Percentiles rank a stretch among this genome's conserved stretches.
These are phyloP conservation scores for Rubia tinctorum DNA, from an alignment of 305 asterid species.

Conservation along the genomic window DNA sequence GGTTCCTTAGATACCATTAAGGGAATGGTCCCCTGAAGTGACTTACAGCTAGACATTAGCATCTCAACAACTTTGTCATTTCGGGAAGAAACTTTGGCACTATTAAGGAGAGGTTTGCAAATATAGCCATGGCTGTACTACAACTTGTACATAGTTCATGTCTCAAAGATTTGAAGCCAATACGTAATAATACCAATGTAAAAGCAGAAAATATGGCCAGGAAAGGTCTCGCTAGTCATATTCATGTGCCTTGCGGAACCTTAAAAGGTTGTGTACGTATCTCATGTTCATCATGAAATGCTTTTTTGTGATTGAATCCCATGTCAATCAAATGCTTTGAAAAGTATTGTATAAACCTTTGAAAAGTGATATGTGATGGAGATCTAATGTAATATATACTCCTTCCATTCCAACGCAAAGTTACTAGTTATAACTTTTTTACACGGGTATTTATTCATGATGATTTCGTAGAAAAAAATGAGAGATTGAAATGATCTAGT, in stretches of 20 bases:
- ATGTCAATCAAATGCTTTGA: neutral
- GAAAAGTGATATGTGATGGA: too few relatives aligned
- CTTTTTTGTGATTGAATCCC: neutral
- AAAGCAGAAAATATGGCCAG: neutral
- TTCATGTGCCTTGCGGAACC: neutral
- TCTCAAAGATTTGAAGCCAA: conserved; percentile 12
- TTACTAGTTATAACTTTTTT: too few relatives aligned
- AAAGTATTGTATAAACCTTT: too few relatives aligned
- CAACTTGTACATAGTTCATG: neutral
- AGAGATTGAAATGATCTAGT: too few relatives aligned
- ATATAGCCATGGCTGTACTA: neutral
- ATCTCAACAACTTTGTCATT: conserved; percentile 25
- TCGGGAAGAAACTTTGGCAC: conserved; percentile 4
- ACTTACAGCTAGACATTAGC: conserved; percentile 31
- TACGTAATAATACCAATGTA: neutral
- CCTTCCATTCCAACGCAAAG: too few relatives aligned
- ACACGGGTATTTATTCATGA: too few relatives aligned
- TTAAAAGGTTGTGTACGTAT: neutral
- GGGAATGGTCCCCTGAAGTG: conserved; percentile 46
- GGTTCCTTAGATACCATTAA: conserved; percentile 37
- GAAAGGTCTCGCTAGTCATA: neutral
- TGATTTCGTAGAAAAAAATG: neutral
- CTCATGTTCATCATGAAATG: neutral
- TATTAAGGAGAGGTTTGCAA: conserved; percentile 9
- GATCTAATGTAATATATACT: too few relatives aligned